Conservation (phyloP, 495 filamentous ascomycete genomes). For the Polyplosphaeria fusca region DNA sequence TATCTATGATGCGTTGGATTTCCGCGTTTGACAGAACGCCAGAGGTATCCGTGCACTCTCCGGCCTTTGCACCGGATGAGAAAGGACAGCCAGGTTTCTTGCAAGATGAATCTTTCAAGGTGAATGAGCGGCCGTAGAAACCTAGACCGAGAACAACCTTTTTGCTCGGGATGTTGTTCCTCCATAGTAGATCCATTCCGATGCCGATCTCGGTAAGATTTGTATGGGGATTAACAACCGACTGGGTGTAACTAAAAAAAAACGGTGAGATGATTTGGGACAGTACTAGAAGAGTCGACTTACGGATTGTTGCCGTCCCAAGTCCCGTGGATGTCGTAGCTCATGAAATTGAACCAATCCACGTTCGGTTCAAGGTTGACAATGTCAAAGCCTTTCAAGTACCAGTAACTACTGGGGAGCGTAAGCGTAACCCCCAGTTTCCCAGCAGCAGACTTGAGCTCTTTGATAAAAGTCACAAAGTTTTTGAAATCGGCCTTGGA, state of each 20-base stretch:
- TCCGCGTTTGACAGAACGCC: neutral
- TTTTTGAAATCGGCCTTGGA: neutral
- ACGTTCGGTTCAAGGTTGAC: neutral
- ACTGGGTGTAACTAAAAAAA: too few relatives aligned
- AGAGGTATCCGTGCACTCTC: neutral
- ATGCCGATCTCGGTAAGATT: neutral
- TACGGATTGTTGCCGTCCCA: neutral
- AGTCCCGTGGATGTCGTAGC: neutral
- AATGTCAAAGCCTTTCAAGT: neutral
- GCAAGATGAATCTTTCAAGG: neutral
- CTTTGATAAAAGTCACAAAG: neutral
- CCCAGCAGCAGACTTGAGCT: neutral
- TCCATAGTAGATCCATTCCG: neutral
- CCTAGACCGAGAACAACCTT: neutral
- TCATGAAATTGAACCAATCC: conserved; percentile 53
- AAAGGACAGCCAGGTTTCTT: neutral
- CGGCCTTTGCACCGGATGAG: neutral
- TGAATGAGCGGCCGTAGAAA: neutral
- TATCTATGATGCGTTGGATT: neutral
- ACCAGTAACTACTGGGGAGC: neutral
- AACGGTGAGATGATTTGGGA: too few relatives aligned
- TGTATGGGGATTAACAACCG: neutral
- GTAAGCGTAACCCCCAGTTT: neutral
- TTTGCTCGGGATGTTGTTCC: neutral
- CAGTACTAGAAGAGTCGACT: too few relatives aligned